Evolutionary conservation across 192 early-diverging fungal genomes (phyloP).

Genomic region (Linnemannia hyalina): DNA sequence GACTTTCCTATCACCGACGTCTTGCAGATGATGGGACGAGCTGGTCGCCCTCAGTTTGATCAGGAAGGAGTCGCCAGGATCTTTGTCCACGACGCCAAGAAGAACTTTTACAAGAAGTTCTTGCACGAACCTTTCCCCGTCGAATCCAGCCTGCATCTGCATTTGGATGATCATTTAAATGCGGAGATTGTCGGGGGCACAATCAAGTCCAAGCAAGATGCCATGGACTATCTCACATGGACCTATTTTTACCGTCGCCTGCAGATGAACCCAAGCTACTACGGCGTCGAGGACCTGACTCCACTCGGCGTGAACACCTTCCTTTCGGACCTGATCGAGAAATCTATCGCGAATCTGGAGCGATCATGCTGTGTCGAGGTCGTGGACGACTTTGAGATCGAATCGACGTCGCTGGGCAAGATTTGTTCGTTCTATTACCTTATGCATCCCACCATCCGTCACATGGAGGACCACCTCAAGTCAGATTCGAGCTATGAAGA

Average conservation of each 20-base stretch:
- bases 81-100: conserved; percentile 95
- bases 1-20: conserved; percentile 99
- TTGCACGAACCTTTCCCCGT: conserved; percentile 96
- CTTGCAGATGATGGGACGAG: conserved; percentile 99
- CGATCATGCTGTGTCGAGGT: conserved; percentile 81
- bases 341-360: conserved; percentile 76
- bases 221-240: conserved; percentile 95
- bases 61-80: conserved; percentile 92
- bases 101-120: conserved; percentile 99
- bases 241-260: conserved; percentile 96
- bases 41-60: conserved; percentile 96
- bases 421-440: conserved; percentile 97
- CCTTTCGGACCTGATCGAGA: conserved; percentile 85
- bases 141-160: conserved; percentile 82
- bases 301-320: conserved; percentile 77
- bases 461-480: conserved; percentile 72
- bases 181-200: conserved; percentile 94
- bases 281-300: conserved; percentile 85
- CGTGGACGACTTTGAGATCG: conserved; percentile 74
- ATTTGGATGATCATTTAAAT: conserved; percentile 90
- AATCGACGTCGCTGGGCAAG: conserved; percentile 80
- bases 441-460: conserved; percentile 81
- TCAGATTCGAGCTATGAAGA: conserved; percentile 65
- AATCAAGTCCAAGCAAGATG: conserved; percentile 92
- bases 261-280: conserved; percentile 95